These are phyloP conservation scores for Amoebophrya sp. DNA, from an alignment of 169 alveolate genomes.

Conservation along the genomic window DNA sequence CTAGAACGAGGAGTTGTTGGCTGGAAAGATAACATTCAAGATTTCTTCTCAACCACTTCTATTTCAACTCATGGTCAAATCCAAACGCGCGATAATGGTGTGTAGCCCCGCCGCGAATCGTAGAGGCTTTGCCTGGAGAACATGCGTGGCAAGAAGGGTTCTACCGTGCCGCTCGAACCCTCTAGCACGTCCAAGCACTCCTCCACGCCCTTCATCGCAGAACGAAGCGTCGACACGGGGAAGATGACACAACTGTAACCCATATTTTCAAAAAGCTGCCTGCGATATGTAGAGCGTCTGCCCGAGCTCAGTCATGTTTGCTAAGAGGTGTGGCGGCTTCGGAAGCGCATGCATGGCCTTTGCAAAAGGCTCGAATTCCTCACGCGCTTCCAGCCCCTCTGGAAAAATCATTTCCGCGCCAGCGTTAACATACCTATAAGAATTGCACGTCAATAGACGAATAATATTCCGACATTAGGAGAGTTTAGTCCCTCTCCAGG, in stretches of 20 bases:
- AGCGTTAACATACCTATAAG: conserved; percentile 61
- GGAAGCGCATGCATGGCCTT: conserved; percentile 29
- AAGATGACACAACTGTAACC: conserved; percentile 67
- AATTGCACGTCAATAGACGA: too few species aligned
- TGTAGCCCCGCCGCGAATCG: too few species aligned
- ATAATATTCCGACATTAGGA: too few species aligned
- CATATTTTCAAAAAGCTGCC: not conserved
- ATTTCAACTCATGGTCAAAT: too few species aligned
- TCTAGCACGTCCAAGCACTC: conserved; percentile 41
- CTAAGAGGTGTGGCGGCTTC: conserved; percentile 62
- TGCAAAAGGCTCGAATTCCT: conserved; percentile 38
- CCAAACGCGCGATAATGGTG: too few species aligned
- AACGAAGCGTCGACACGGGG: conserved; percentile 73
- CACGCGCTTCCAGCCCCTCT: conserved; percentile 59
- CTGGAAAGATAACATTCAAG: too few species aligned
- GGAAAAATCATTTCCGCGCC: conserved; percentile 87
- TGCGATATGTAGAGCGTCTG: conserved; percentile 57
- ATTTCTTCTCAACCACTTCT: too few species aligned
- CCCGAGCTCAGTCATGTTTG: conserved; percentile 82
- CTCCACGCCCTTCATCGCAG: conserved; percentile 66
- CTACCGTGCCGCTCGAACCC: conserved; percentile 52
- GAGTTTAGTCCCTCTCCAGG: too few species aligned
- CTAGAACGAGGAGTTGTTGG: too few species aligned
- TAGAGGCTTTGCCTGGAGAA: conserved; percentile 44
- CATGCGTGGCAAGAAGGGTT: conserved; percentile 29